Base-by-base conservation (phyloP, 2,329 filamentous ascomycete species). In the Sporothrix euskadiensis region DNA sequence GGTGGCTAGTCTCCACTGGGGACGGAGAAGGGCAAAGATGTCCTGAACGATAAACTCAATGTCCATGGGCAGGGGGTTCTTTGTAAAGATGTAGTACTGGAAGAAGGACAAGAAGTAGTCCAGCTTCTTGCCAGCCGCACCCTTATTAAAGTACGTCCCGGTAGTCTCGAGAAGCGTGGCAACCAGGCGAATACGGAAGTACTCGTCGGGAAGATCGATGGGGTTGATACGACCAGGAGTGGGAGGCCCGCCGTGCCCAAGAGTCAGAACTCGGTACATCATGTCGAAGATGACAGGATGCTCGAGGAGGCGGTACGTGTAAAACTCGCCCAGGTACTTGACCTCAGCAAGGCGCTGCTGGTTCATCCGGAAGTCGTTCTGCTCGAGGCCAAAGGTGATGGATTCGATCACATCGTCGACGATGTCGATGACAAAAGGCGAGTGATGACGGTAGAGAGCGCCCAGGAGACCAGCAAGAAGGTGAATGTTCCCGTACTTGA, bases 51-150 rank as follows among this genome's bases (percentile, higher is more conserved):
- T 90, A 80, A 99, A 99, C 74, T 99, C 96, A 65, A 98, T 93
- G 77, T 99, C 96, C 93, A 99, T 97, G 0, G 97, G 96, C 54
- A 98, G 83, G 0, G 92, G 87, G 26, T 95, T 90, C 82, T 99
- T 99, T 26, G 93, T 94, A 78, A 92, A 90, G 77, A 98, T 91
- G 82, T 99, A 99, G 81, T 98, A 98, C 88, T 93, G 94, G 78
- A 99, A 94, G 82, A 98, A 98, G 0, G 92, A 95, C 75, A 99
- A 85, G 82, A 98, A 99, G 81, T 97, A 98, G 79, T 99, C 96
- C 10, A 99, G 88, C 83, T 98, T 99, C 85, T 98, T 98, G 81
- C 94, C 97, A 1, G 94, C 93, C 59, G 92, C 90, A 8, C 97
- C 96, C 78, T 95, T 92, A 81, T 96, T 96, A 78, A 98, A 99